A percentile compares a stretch with the other conserved stretches of the same genome.
Evolutionary conservation across 106 monocot species (phyloP).

Genomic region (Posidonia australis): DNA sequence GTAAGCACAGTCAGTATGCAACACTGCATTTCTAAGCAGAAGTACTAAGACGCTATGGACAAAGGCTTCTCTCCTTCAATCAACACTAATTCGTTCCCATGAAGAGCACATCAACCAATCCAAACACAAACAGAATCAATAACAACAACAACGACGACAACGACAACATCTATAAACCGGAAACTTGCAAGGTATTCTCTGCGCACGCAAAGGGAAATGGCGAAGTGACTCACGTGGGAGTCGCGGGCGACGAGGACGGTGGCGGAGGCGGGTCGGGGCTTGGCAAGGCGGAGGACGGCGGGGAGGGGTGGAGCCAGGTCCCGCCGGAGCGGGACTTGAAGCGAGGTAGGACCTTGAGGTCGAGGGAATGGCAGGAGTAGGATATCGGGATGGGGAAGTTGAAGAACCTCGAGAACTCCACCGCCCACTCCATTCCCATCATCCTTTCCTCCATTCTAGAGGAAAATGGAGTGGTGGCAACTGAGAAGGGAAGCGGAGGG

Average conservation of each 20-base stretch:
- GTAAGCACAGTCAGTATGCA: no score
- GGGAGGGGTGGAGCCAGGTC: constrained; percentile 13
- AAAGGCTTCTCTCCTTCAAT: no score
- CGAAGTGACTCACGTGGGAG: not conserved
- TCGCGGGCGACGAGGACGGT: not conserved
- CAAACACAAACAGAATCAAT: no score
- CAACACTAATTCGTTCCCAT: no score
- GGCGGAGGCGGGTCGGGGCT: not conserved
- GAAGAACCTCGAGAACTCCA: constrained; percentile 25
- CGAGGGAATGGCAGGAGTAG: constrained; percentile 1
- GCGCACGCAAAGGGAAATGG: not conserved
- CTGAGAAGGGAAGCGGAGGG: not conserved
- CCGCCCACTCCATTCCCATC: constrained; percentile 10
- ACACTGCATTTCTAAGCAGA: no score
- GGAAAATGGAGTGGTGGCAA: no score
- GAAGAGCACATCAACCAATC: no score
- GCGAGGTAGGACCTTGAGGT: constrained; percentile 5
- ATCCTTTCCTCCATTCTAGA: no score
- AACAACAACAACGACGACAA: no score
- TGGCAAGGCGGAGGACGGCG: constrained; percentile 10
- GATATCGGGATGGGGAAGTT: constrained; percentile 7
- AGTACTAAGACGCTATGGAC: no score
- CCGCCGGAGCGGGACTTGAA: constrained; percentile 8
- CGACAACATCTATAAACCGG: no score
- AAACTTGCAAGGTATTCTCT: not conserved